Evolutionary conservation across 2,329 filamentous ascomycete species (phyloP).

Genomic region (Myriosclerotinia duriaeana): DNA sequence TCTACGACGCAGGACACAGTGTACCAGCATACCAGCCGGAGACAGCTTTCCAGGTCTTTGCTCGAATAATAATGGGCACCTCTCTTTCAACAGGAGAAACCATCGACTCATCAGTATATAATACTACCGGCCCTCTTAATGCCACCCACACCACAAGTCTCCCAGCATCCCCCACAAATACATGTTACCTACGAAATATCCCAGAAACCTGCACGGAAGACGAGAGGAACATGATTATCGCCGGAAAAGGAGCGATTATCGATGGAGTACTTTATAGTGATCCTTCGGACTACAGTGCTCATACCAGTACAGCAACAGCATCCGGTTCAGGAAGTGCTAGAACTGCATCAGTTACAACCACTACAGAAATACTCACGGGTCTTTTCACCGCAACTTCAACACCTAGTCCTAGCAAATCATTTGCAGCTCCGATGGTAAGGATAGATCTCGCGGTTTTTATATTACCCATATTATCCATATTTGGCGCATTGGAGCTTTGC

Average conservation of each 20-base stretch:
- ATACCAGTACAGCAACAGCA: slow-evolving; percentile 27
- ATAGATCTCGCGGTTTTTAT: background rate
- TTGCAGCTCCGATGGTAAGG: background rate
- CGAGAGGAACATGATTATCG: slow-evolving; percentile 49
- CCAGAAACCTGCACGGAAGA: slow-evolving; percentile 54
- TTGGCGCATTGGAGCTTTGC: slow-evolving; percentile 9
- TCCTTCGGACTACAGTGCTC: slow-evolving; percentile 44
- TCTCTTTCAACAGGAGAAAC: slow-evolving; percentile 51
- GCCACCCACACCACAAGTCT: slow-evolving; percentile 56
- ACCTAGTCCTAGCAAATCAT: slow-evolving; percentile 31
- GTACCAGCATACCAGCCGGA: slow-evolving; percentile 56
- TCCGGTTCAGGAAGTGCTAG: slow-evolving; percentile 23
- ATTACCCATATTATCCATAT: slow-evolving; percentile 10
- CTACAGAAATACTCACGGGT: slow-evolving; percentile 39
- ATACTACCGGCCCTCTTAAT: slow-evolving; percentile 57
- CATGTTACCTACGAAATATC: slow-evolving; percentile 62
- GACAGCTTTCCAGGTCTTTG: slow-evolving; percentile 55
- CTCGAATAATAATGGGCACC: slow-evolving; percentile 56
- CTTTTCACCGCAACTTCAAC: slow-evolving; percentile 40
- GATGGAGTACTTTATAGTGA: slow-evolving; percentile 57
- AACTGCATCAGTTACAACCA: slow-evolving; percentile 34
- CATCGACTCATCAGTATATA: slow-evolving; percentile 53
- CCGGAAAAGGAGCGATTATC: slow-evolving; percentile 55
- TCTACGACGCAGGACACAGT: slow-evolving; percentile 68
- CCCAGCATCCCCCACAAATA: slow-evolving; percentile 49